These are phyloP conservation scores for Sabuloglossum arenarium DNA, from an alignment of 495 filamentous ascomycete species.

Conservation along the genomic window DNA sequence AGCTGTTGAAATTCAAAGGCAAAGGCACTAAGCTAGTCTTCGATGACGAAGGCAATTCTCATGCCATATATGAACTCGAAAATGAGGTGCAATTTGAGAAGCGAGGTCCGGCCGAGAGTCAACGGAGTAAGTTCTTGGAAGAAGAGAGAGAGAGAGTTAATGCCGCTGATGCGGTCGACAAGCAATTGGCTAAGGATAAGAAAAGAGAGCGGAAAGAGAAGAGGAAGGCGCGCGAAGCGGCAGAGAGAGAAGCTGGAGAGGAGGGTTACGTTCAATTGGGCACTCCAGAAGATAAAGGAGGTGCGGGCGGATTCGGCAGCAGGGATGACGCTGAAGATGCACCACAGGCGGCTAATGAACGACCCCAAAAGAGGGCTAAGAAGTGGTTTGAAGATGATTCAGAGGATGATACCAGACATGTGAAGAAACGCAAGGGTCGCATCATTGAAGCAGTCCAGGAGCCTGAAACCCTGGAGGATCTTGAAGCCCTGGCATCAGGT, in stretches of 20 bases:
- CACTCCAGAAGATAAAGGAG: constrained; percentile 19
- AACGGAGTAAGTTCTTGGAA: constrained; percentile 56
- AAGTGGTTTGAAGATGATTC: constrained; percentile 24
- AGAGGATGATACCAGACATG: background rate
- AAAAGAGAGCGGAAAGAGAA: constrained; percentile 72
- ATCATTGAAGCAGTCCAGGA: background rate
- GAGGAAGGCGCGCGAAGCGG: constrained; percentile 53
- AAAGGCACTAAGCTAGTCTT: constrained; percentile 69
- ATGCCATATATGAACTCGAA: constrained; percentile 72
- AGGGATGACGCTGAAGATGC: background rate
- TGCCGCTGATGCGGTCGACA: constrained; percentile 62
- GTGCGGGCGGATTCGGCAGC: constrained; percentile 2
- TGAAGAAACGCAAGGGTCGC: background rate
- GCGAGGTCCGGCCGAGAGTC: constrained; percentile 48
- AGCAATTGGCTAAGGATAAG: constrained; percentile 57
- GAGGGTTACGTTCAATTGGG: constrained; percentile 25
- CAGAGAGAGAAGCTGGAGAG: constrained; percentile 26
- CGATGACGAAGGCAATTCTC: constrained; percentile 75
- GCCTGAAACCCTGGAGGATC: constrained; percentile 7
- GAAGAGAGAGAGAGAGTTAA: constrained; percentile 49
- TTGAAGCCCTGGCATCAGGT: constrained; percentile 7
- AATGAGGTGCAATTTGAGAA: constrained; percentile 58
- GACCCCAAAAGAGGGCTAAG: constrained; percentile 15
- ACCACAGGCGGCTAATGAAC: background rate
- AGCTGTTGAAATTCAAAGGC: constrained; percentile 68